Evolutionary conservation across 345 rosid genomes (phyloP), one percentile per base, ranked within the genome.

Genomic region (Euphorbia pulcherrima): DNA sequence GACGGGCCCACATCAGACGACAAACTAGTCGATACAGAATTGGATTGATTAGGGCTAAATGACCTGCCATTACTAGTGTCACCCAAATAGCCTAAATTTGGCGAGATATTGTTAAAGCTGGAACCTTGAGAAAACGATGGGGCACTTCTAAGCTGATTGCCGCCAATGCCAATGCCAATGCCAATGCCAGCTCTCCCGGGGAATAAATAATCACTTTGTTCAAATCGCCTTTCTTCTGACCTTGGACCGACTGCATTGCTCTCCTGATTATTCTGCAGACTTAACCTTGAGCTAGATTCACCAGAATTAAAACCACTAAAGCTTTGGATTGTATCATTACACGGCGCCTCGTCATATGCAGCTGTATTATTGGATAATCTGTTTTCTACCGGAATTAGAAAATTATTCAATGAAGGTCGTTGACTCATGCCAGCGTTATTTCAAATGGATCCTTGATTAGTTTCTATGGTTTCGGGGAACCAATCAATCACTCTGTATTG

Each of bases 291-390:
- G 78, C 88, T 83, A 30, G 91, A 75, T 71, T 90, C 97, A 46
- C 90, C 87, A 20, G 76, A 78, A 75, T 71, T 87, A 96, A 88
- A 86, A 72, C 82, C 78, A 75, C 77, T 67, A 67, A 76, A 81
- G 66, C 63, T 73, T 56, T 75, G 91, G 74, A 46, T 69, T 64
- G 73, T 80, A 70, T 77, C 81, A 79, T 76, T 59, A 47, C 81
- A 78, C 18, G 81, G 52, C 37, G 78, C 74, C 60, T 73, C 79
- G 46, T 75, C 75, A 65, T 85, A 81, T 75, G 89, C 58, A 37
- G 50, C 80, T 21, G 72, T n/a, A 60, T 64, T 74, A 81, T 75
- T 81, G 13, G 85, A 66, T 61, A 83, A 64, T 35, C 75, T 73
- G 68, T 61, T 69, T 37, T 85, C 89, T 27, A 69, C 83, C 55